Percentiles rank a stretch among this genome's conserved stretches.
phyloP scores from a whole-genome alignment of 2,329 filamentous ascomycete genomes.

The Metarhizium rileyi region DNA sequence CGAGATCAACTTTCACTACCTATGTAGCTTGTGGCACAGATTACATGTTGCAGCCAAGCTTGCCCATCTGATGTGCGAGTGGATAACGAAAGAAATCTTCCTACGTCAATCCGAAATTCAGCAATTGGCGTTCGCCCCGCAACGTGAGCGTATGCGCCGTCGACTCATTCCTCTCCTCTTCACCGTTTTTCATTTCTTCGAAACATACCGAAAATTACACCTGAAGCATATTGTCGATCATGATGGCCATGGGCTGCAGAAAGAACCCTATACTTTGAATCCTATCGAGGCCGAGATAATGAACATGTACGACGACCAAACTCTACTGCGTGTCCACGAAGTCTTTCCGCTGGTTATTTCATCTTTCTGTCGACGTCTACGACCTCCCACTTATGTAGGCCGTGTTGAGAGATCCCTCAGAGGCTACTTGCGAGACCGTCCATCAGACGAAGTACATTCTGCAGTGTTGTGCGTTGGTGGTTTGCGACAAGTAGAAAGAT shows the following conservation, averaged over 20 bases:
- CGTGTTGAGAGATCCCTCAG: constrained; percentile 51
- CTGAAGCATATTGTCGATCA: constrained; percentile 45
- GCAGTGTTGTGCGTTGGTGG: constrained; percentile 52
- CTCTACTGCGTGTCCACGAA: constrained; percentile 52
- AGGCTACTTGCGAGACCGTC: constrained; percentile 54
- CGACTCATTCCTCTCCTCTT: constrained; percentile 54
- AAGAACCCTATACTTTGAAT: constrained; percentile 48
- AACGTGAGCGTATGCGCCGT: constrained; percentile 54
- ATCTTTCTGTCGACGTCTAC: constrained; percentile 51
- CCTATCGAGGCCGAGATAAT: constrained; percentile 54
- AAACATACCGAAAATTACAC: constrained; percentile 51
- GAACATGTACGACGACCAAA: constrained; percentile 55
- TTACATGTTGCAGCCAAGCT: constrained; percentile 55
- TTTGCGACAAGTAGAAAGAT: constrained; percentile 50
- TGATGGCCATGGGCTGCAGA: constrained; percentile 38
- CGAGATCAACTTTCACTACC: constrained; percentile 46
- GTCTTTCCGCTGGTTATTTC: constrained; percentile 55
- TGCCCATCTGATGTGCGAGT: constrained; percentile 51
- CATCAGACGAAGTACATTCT: constrained; percentile 51
- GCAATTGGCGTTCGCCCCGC: constrained; percentile 47
- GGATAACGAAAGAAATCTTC: constrained; percentile 58
- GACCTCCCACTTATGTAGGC: constrained; percentile 56
- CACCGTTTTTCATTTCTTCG: constrained; percentile 59
- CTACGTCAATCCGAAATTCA: constrained; percentile 46
- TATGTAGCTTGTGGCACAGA: constrained; percentile 57